Conservation (phyloP, 345 rosid genomes). For the Noccaea caerulescens region DNA sequence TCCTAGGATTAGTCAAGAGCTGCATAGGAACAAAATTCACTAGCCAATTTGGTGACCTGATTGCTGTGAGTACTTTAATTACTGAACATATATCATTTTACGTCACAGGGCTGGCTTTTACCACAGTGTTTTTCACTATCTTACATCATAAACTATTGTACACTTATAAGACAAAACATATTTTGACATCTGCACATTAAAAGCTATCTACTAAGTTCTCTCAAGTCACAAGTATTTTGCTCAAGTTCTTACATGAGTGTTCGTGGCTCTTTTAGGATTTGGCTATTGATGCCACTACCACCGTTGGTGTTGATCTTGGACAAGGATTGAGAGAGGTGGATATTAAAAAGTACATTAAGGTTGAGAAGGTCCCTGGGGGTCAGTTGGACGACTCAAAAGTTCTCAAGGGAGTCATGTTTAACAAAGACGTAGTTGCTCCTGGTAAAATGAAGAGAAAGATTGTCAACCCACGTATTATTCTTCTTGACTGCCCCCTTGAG, state of each 20-base stretch:
- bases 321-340: constrained; percentile 97
- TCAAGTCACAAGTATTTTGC: not conserved
- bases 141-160: not conserved
- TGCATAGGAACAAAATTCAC: constrained; percentile 96
- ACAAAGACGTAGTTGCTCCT: constrained; percentile 92
- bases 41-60: constrained; percentile 88
- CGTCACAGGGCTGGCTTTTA: not conserved
- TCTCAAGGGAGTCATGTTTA: constrained; percentile 94
- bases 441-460: constrained; percentile 98
- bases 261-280: constrained; percentile 60
- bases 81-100: not conserved
- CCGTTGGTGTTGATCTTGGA: constrained; percentile 89
- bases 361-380: constrained; percentile 98
- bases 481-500: constrained; percentile 94
- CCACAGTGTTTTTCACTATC: not conserved
- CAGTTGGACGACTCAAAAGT: constrained; percentile 89
- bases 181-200: too few species aligned
- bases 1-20: constrained; percentile 86
- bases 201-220: too few species aligned
- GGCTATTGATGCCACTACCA: constrained; percentile 90
- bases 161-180: too few species aligned
- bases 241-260: constrained; percentile 15
- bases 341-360: constrained; percentile 87
- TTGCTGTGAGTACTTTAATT: constrained; percentile 71
- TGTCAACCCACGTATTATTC: constrained; percentile 76